A percentile compares a stretch with the other conserved stretches of the same genome.
phyloP scores from a whole-genome alignment of 148 eudicot species.

The Euryodendron excelsum region DNA sequence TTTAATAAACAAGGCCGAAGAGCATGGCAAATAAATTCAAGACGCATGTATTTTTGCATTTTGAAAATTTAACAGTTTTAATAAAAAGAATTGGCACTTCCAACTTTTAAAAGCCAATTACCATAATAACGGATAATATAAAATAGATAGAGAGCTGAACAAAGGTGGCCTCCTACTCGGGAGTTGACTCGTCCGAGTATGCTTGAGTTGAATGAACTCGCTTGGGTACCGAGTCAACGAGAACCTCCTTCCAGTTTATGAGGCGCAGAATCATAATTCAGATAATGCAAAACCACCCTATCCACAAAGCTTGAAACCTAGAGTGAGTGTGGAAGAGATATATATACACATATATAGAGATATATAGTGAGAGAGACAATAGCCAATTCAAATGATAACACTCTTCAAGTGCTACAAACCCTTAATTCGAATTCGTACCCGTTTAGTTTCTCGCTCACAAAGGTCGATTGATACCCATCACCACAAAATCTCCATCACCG shows the following conservation, averaged over 20 bases:
- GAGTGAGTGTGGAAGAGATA: not conserved
- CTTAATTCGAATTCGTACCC: slow-evolving; percentile 13
- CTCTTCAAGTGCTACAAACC: slow-evolving; percentile 29
- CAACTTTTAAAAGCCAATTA: no score
- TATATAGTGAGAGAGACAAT: not conserved
- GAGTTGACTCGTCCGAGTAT: not conserved
- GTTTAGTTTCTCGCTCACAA: not conserved
- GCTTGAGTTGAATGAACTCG: not conserved
- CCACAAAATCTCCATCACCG: not conserved
- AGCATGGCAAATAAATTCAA: no score
- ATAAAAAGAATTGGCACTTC: no score
- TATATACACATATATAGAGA: no score
- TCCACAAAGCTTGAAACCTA: not conserved
- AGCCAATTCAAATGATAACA: slow-evolving; percentile 2
- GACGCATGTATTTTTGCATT: no score
- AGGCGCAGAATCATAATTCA: not conserved
- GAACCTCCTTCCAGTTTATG: not conserved
- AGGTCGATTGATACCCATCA: not conserved
- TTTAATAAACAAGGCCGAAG: no score
- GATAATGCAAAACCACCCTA: not conserved
- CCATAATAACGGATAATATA: no score
- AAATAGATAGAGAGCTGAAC: no score
- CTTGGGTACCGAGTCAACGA: not conserved
- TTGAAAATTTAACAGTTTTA: no score
- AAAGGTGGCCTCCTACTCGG: no score